Evolutionary conservation across 2,329 filamentous ascomycete genomes (phyloP), one percentile per base, ranked within the genome.

Genomic region (Epichloe sibirici): DNA sequence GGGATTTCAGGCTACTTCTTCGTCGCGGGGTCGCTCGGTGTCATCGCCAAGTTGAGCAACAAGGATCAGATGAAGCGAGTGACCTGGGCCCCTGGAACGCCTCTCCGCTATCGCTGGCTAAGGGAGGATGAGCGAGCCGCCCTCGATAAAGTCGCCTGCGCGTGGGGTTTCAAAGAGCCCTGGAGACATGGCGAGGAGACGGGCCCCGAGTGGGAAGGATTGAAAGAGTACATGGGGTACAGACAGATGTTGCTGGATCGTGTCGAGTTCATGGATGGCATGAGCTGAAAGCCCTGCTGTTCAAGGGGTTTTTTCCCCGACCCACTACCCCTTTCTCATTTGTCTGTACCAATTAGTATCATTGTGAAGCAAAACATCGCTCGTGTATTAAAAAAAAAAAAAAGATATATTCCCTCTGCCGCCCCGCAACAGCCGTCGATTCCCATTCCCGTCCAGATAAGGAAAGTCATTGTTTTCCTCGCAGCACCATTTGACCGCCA

Each of bases 11-110:
- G 89, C 6, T 98, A 97, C 66, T 76, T 94, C 43, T 78, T 82
- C 21, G 88, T 89, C 57, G 90, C 90, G 4, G 83, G 81, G 4
- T 88, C 85, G 9, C 79, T 97, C 51, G 93, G 91, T 3, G 71
- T 93, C 43, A 81, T 97, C 39, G 89, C 91, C 8, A 74, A 94
- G 54, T 83, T 88, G 28, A 96, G 91, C 37, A 77, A 85, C 55
- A 96, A 96, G 68, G 90, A 97, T 66, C 90, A 97, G 69, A 95
- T 96, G 88, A 84, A 86, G 62, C 82, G 93, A 21, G 89, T 97
- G 5, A 90, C 88, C 2, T 98, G 93, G 93, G 77, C 85, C 8
- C 81, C 82, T 0, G 93, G 93, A 11, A 85, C 88, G 37, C 85
- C 88, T 23, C 71, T 97, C 57, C 78, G 86, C 56, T 79, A 88